Base-by-base conservation (phyloP, 768 basidiomycete genomes). In the Termitomyces sp. region DNA sequence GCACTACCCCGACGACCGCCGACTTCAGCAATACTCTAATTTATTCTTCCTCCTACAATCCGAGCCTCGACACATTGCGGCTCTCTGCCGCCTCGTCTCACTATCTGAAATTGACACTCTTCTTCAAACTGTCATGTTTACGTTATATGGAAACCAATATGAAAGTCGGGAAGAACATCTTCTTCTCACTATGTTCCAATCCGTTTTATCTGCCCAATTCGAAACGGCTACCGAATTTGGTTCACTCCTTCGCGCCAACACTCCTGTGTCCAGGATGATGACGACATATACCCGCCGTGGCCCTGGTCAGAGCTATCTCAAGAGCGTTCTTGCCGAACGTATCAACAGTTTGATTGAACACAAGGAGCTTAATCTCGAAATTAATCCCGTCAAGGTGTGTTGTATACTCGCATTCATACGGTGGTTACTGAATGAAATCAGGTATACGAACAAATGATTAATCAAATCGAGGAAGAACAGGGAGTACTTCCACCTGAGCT, bases 401-500 rank as follows among this genome's bases (percentile, higher is more conserved):
- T 22, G 65, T 67, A 30, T 22, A 12, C 10, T 16, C 56, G n/a
- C 14, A 53, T 30, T 32, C 28, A 22, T 28, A 51, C 40, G 40
- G 48, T 18, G 28, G 44, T 20, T 28, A 28, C 35, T 54, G 38
- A 64, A 53, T 20, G 5, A 42, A 40, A 47, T 38, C 60, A 94
- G 92, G 95, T 98, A 46, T 99, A 99, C 73, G 97, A 99, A 73
- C 96, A 98, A 79, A 96, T 98, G 95, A 89, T 98, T 59, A 91
- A 92, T 66, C 96, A 98, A 75, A 97, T 99, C 63, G 94, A 98
- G 69, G 95, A 98, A 69, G 96, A 98, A 70, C 94, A 92, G 8
- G 96, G 97, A 14, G 82, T 88, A 5, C 78, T 98, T 53, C 97
- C 97, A 0, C 82, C 88, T 1, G 94, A 94, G 68, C 80, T 98